Conservation (phyloP, 1,139 yeast species). For the Kazachstania sp. region DNA sequence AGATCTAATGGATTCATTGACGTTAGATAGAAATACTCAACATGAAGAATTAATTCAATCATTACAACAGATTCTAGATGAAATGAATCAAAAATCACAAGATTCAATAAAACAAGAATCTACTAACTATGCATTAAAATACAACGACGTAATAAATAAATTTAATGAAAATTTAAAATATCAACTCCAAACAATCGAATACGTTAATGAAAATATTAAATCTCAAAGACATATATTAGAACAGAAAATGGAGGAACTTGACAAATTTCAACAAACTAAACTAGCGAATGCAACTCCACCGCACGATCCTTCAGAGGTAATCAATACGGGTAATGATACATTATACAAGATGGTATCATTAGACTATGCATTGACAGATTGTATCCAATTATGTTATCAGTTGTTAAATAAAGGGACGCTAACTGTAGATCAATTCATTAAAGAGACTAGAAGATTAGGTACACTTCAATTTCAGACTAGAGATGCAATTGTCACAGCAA, state of each 20-base stretch:
- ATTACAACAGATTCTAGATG: not conserved
- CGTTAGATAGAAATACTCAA: not conserved
- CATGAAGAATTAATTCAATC: not conserved
- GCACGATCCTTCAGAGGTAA: not conserved
- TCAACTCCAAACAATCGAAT: not conserved
- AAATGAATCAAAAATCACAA: not conserved
- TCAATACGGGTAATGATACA: slow-evolving; percentile 9
- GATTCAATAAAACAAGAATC: not conserved
- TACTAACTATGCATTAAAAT: not conserved
- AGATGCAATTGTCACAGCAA: slow-evolving; percentile 21
- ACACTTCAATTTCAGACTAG: slow-evolving; percentile 60
- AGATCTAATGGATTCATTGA: slow-evolving; percentile 6
- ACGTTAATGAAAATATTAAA: not conserved
- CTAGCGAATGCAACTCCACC: not conserved
- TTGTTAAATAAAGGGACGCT: slow-evolving; percentile 42
- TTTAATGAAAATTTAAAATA: slow-evolving; percentile 3
- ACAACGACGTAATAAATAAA: slow-evolving; percentile 1
- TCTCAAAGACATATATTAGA: not conserved
- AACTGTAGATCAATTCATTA: slow-evolving; percentile 21
- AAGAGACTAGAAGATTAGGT: slow-evolving; percentile 55
- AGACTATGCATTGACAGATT: slow-evolving; percentile 62
- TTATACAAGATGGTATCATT: slow-evolving; percentile 61
- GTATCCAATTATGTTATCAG: slow-evolving; percentile 51
- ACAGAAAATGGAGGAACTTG: not conserved
- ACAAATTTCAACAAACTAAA: slow-evolving; percentile 3